Base-by-base conservation (phyloP, 495 filamentous ascomycete genomes). In the Tuber calosporum region DNA sequence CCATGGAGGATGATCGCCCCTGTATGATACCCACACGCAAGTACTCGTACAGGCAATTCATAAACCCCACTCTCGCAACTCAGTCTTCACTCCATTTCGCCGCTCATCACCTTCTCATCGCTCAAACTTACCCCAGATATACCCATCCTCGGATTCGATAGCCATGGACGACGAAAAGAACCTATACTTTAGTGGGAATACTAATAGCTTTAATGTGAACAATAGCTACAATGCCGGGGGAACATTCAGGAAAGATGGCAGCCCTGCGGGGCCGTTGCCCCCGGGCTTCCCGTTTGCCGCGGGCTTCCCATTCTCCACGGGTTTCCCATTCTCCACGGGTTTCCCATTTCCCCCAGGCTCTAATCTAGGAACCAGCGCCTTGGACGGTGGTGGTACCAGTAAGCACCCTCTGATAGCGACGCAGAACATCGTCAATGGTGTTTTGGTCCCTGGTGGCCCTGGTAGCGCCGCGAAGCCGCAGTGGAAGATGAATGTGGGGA, bases 401-500 rank as follows among this genome's bases (percentile, higher is more conserved):
- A 30, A 17, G 0, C 53, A 34, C 0, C 9, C 8, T 62, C 11
- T 11, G 1, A 4, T 2, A 4, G 17, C 5, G 26, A 6, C 26
- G 11, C 53, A 62, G 53, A 62, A 62, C 5, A 62, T 62, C 53
- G 13, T 62, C 11, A 62, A 62, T 34, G 53, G 53, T 15, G 53
- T 62, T 62, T 4, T 30, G 11, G 53, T 34, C 1, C 53, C 53
- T 4, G 53, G 53, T 4, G 53, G 26, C 53, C 53, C 26, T 6
- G 34, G 11, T 17, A 34, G 26, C 4, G 26, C 53, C 1, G 26
- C 17, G 26, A 6, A 1, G 26, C 3, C 26, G 13, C 11, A 62
- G 53, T 62, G 53, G 53, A 62, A 62, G 34, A 62, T 62, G 53
- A 62, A 62, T 34, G 53, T 62, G 53, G 53, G 13, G 13, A 62